Conservation (phyloP, 1,139 yeast genomes). For the Candida sp. region DNA sequence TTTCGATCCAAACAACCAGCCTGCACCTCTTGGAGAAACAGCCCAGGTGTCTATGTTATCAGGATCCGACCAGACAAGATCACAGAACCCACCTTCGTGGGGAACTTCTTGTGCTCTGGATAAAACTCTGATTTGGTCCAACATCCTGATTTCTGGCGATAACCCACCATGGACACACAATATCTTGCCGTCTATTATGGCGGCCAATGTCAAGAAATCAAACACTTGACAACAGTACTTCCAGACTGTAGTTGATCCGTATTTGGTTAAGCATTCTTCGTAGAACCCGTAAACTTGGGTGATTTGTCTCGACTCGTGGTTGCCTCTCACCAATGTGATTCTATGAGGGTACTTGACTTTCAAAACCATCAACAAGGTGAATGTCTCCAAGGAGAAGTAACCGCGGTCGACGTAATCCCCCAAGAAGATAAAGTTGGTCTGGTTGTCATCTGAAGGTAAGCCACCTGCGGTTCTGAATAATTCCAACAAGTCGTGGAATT, state of each 20-base stretch:
- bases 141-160: conserved; percentile 97
- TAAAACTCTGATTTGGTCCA: conserved; percentile 93
- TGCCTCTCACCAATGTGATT: conserved; percentile 92
- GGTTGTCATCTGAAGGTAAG: conserved; percentile 60
- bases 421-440: conserved; percentile 73
- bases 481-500: conserved; percentile 93
- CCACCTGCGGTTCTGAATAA: conserved; percentile 94
- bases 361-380: conserved; percentile 88
- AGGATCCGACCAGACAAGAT: conserved; percentile 97
- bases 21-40: conserved; percentile 98
- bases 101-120: conserved; percentile 99
- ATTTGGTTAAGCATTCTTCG: conserved; percentile 95
- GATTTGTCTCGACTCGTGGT: conserved; percentile 96
- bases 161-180: conserved; percentile 97
- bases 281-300: conserved; percentile 98
- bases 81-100: conserved; percentile 99
- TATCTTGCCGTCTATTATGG: conserved; percentile 92
- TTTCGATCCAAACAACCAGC: conserved; percentile 94
- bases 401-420: conserved; percentile 99
- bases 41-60: conserved; percentile 99
- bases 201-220: conserved; percentile 91
- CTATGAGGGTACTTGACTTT: conserved; percentile 88
- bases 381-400: conserved; percentile 90
- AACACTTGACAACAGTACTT: conserved; percentile 97
- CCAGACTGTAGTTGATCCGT: conserved; percentile 98